Conservation (phyloP, 2,329 filamentous ascomycete genomes). For the Chalaropsis thielavioides region DNA sequence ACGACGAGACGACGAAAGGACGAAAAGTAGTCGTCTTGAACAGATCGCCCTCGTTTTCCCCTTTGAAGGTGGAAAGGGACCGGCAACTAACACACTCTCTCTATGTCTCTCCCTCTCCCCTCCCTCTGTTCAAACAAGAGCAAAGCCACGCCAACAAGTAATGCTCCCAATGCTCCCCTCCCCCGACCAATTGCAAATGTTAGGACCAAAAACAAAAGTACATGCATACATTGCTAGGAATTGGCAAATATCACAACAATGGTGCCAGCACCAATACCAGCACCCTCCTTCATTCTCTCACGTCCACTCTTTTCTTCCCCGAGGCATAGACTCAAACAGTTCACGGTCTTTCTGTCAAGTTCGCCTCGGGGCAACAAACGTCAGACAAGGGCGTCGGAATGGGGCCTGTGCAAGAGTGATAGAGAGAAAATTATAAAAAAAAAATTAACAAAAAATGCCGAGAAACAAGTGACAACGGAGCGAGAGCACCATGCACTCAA, state of each 20-base stretch:
- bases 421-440: not conserved
- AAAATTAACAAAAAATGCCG: not conserved
- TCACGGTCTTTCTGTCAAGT: slow-evolving; percentile 5
- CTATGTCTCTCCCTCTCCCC: no score
- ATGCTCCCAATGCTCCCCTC: no score
- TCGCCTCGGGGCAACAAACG: not conserved
- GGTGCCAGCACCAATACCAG: no score
- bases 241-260: no score
- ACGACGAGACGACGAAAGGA: not conserved
- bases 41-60: not conserved
- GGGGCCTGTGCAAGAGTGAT: not conserved
- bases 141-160: not conserved
- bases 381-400: not conserved
- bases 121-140: no score
- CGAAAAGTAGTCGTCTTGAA: not conserved
- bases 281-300: not conserved
- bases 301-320: not conserved
- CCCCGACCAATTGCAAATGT: no score
- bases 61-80: not conserved
- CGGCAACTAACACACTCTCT: not conserved
- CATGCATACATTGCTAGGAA: no score
- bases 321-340: not conserved
- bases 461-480: not conserved
- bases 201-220: no score
- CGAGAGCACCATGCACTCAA: not conserved